Evolutionary conservation across 139 green algal species (phyloP).

Genomic region (Micractinium sp.): DNA sequence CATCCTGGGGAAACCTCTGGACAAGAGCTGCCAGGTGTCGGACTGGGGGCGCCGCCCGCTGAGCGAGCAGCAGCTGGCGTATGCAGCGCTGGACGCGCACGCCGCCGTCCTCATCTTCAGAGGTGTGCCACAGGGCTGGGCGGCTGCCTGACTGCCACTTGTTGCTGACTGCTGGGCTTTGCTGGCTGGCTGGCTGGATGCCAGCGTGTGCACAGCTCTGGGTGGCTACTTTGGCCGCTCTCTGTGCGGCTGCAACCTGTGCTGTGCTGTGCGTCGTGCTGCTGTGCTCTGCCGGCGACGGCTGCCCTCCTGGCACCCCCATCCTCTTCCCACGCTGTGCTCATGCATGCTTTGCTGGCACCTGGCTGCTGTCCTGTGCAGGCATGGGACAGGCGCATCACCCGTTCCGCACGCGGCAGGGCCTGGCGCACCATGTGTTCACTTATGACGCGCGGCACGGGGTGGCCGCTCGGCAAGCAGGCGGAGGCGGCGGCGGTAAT

Average conservation of each 20-base stretch:
- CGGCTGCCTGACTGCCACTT: too few species aligned
- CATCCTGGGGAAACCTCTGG: constrained; percentile 66
- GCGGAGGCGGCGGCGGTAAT: neutral
- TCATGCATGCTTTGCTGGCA: too few species aligned
- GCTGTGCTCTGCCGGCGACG: too few species aligned
- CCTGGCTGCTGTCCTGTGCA: neutral
- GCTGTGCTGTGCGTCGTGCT: too few species aligned
- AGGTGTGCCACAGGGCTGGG: neutral
- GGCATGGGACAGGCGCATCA: constrained; percentile 26
- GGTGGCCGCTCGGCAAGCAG: neutral
- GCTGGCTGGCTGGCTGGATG: neutral
- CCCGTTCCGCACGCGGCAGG: constrained; percentile 3
- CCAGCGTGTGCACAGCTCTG: too few species aligned
- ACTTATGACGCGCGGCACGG: neutral
- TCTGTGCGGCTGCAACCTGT: too few species aligned
- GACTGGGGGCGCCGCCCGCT: constrained; percentile 73
- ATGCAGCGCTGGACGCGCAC: constrained; percentile 73
- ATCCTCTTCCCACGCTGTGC: too few species aligned
- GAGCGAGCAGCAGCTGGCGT: constrained; percentile 61
- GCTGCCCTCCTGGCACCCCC: too few species aligned
- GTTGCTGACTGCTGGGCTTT: too few species aligned
- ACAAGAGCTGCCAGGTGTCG: constrained; percentile 56
- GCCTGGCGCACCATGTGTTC: constrained; percentile 18
- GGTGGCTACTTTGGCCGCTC: too few species aligned
- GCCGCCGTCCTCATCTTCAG: constrained; percentile 33